Base-by-base conservation (phyloP, 2,329 filamentous ascomycete genomes). In the Pezicula neosporulosa region DNA sequence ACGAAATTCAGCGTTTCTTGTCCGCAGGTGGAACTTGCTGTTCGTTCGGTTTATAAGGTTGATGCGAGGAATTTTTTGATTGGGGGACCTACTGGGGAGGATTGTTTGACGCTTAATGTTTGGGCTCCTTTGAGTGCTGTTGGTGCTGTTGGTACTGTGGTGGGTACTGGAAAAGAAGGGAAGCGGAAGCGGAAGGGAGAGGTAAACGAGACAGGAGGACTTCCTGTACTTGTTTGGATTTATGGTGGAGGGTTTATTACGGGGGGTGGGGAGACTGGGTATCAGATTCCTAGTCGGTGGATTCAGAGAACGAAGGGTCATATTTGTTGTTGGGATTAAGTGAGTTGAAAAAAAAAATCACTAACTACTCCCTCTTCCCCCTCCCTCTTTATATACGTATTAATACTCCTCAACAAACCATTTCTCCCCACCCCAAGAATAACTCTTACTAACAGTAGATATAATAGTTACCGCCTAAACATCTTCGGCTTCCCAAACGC, bases 211-310 rank as follows among this genome's bases (percentile, higher is more conserved):
- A n/a, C 21, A 21, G 21, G 5, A 21, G 9, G 9, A 7, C 69
- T 60, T 10, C 58, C 56, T 12, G 72, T 75, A 18, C 52, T 74
- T 30, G 65, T 75, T n/a, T 76, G 69, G 68, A 68, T 75, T 7
- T 66, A 68, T 47, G 73, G 73, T 4, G 72, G 73, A 10, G 68
- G 65, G 2, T 71, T 71, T 44, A 36, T 45, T 18, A 54, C 49
- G 12, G 56, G 58, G 4, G 58, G 58, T n/a, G 49, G 38, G 16
- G 35, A 55, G 7, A 53, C 49, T 18, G 39, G 27, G 18, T 59
- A 58, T 47, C 51, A 60, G 24, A 52, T 54, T 24, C 58, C 55
- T 2, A 52, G 30, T 36, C 45, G 42, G 9, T 59, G 55, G 58
- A 52, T 59, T 9, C 44, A 59, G 47, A 50, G 55, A 44, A 56